Evolutionary conservation across 805 yeast genomes (phyloP).

Genomic region (Ogataea salicorniae): DNA sequence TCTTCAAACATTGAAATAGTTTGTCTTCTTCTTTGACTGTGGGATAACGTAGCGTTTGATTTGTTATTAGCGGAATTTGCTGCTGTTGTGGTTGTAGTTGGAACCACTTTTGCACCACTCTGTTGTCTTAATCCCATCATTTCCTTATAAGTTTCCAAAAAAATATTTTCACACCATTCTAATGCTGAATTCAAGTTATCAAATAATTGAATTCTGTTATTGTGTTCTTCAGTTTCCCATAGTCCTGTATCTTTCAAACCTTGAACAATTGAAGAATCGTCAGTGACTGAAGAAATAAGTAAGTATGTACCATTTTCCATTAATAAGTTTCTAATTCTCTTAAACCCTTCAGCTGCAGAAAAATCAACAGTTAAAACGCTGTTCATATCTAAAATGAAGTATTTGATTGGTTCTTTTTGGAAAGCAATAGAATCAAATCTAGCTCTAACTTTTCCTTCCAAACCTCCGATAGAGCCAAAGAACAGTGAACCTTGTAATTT

Average conservation of each 20-base stretch:
- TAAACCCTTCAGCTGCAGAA: constrained; percentile 94
- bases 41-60: neutral
- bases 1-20: constrained; percentile 16
- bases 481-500: constrained; percentile 85
- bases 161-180: constrained; percentile 96
- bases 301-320: constrained; percentile 64
- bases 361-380: constrained; percentile 81
- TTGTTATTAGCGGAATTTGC: too few species aligned
- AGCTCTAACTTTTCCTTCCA: constrained; percentile 68
- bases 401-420: constrained; percentile 61
- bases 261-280: constrained; percentile 58
- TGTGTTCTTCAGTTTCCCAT: constrained; percentile 47
- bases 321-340: constrained; percentile 75
- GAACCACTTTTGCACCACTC: neutral
- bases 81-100: neutral
- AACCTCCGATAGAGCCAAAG: constrained; percentile 92
- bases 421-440: constrained; percentile 54
- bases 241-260: constrained; percentile 82
- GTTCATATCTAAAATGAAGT: constrained; percentile 78
- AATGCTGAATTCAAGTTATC: constrained; percentile 78
- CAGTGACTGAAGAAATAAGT: constrained; percentile 72
- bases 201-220: constrained; percentile 55
- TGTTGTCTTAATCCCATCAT: constrained; percentile 7
- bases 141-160: constrained; percentile 57
- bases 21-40: constrained; percentile 10